Base-by-base conservation (phyloP, 2,329 filamentous ascomycete species). In the Septoria petroselini region DNA sequence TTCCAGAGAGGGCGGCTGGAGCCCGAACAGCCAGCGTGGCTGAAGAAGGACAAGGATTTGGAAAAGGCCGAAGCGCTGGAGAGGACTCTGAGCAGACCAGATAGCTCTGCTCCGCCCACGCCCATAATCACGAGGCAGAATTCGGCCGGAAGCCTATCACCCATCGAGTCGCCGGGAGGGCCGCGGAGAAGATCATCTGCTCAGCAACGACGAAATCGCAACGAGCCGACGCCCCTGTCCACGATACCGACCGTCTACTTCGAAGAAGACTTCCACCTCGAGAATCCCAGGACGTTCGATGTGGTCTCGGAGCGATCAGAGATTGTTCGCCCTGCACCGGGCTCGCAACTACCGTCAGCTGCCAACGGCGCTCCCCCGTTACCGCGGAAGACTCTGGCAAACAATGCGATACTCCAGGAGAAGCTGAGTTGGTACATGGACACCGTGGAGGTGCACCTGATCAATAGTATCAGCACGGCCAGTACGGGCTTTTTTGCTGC, bases 371-470 rank as follows among this genome's bases (percentile, higher is more conserved):
- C 86, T 6, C 67, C 73, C 35, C 68, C 70, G 14, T 70, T 72
- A 9, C 76, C 76, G 7, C 81, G 91, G 53, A 97, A 96, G 67
- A 87, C 88, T 1, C 75, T 98, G 21, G 91, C 91, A 6, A 96
- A 91, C 0, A 98, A 98, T 70, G 93, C 93, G 0, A 98, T 98
- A 51, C 70, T 98, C 29, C 93, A 98, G 67, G 93, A 98, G 70
- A 98, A 98, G 70, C 76, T 98, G 9, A 97, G 93, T 0, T 98
- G 93, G 93, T 98, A 98, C 68, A 95, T 98, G 90, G 93, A 98
- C 67, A 98, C 93, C 0, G 90, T 98, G 17, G 93, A 98, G 67
- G 89, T 98, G 47, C 93, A 98, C 67, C 76, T 98, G 6, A 96
- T 98, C 61, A 89, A 88, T 25, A 95, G 91, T 0, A 98, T 98